Base-by-base conservation (phyloP, 495 filamentous ascomycete genomes). In the Glarea lozoyensis region DNA sequence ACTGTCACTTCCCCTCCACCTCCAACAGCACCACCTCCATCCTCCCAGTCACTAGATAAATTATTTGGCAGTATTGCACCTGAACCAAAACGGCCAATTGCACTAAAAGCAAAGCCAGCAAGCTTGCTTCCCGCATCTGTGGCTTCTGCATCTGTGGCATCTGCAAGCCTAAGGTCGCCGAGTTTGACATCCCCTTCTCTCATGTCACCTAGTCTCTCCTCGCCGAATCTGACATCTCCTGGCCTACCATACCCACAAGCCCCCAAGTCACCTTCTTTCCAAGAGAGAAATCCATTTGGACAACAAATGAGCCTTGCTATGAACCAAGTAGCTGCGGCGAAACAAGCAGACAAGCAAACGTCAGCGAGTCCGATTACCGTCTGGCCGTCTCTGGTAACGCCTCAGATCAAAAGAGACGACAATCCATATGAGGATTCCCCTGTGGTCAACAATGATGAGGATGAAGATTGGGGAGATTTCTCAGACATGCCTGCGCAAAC, bases 401-500 rank as follows among this genome's bases (percentile, higher is more conserved):
- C 48, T 33, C 47, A 50, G 50, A n/a, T n/a, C n/a, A n/a, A n/a
- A n/a, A n/a, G n/a, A n/a, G n/a, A n/a, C n/a, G 56, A 20, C 34
- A 54, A 3, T 27, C 50, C 43, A 7, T 53, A 46, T 15, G 10
- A 51, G 42, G 50, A 56, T 22, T 55, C 45, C 2, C 50, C 51
- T 46, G 48, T 18, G 12, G 23, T 38, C n/a, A 36, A 37, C 15
- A 12, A 32, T 17, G 43, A 65, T 4, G 56, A 60, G 2, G 67
- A 69, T 21, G 72, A 78, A 32, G 70, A 76, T 20, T 81, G 78
- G 73, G 74, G 66, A 3, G 70, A 77, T 34, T 81, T 81, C 54
- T 64, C 74, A 42, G 66, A 69, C 40, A 54, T 64, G 10, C 61
- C 57, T 22, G 36, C 57, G 23, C 46, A 42, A 23, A 42, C 53